Conservation (phyloP, 163 green algal species). For the Scenedesmus sp. region DNA sequence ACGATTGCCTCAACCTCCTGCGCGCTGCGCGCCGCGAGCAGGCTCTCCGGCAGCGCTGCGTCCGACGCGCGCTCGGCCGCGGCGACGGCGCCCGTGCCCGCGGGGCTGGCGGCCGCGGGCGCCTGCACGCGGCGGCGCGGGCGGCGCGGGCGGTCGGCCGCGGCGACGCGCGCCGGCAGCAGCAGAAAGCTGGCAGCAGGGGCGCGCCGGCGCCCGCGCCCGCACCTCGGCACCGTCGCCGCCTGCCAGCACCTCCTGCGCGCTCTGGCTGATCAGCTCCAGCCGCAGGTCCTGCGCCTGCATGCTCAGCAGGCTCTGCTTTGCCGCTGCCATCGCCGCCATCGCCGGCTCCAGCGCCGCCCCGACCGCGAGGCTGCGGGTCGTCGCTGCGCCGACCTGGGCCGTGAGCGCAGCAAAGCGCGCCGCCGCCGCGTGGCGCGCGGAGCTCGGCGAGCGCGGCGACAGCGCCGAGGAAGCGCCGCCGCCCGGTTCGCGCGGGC, state of each 20-base stretch:
- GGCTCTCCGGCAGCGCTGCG: too few relatives aligned
- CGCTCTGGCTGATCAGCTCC: constrained; percentile 41
- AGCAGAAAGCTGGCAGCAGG: neutral
- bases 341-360: constrained; percentile 23
- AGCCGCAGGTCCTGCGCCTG: constrained; percentile 29
- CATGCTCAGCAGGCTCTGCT: constrained; percentile 44
- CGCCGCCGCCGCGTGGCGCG: too few relatives aligned
- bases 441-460: too few relatives aligned
- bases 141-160: too few relatives aligned
- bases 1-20: too few relatives aligned
- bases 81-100: too few relatives aligned
- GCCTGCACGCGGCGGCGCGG: too few relatives aligned
- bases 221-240: neutral
- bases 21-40: too few relatives aligned
- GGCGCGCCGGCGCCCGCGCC: neutral
- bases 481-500: too few relatives aligned
- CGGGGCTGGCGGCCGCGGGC: too few relatives aligned
- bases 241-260: constrained; percentile 21
- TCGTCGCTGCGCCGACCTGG: constrained; percentile 13
- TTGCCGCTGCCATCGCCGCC: constrained; percentile 37
- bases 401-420: constrained; percentile 17
- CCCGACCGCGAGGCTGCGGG: constrained; percentile 14
- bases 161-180: neutral
- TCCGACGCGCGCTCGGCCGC: too few relatives aligned
- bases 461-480: too few relatives aligned